Evolutionary conservation across 2,329 filamentous ascomycete species (phyloP), one percentile per base, ranked within the genome.

Genomic region (Triangularia setosa): DNA sequence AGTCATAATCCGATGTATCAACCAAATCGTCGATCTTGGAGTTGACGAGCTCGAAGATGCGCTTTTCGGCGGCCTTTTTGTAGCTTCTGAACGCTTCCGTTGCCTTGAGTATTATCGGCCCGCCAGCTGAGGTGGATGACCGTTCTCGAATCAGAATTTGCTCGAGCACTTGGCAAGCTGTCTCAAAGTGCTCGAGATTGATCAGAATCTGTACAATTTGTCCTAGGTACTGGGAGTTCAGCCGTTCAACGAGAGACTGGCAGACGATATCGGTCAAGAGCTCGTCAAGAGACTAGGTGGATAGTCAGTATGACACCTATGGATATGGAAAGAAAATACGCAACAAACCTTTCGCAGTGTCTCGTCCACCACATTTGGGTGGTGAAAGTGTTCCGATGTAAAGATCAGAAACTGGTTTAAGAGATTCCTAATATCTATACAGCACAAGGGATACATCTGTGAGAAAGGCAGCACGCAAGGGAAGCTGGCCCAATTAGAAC

Each of bases 151-250:
- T 92, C 40, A 99, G 84, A 1, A 97, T 83, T 64, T 90, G 85
- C 79, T 99, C 93, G 0, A 99, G 83, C 73, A 98, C 93, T 71
- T 88, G 86, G 74, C 95, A 98, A 4, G 95, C 95, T 57, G 87
- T 91, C 78, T 98, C 94, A 75, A 99, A 98, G 76, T 99, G 93
- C 75, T 98, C 94, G 18, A 99, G 80, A 73, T 99, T 99, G 73
- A 97, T 99, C 60, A 99, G 83, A 70, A 99, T 99, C 75, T 99
- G 95, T 24, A 99, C 95, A 69, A 99, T 98, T 75, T 99, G 95
- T 2, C 95, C 95, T 1, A 97, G 84, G 74, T 99, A 98, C 75
- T 98, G 94, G 1, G 93, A 96, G 71, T 87, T 90, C 6, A 99
- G 84, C 60, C 92, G 87, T 71, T 97, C 92, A 14, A 98, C 90